phyloP scores from a whole-genome alignment of 495 filamentous ascomycete genomes.

The Penicillium samsonianum region DNA sequence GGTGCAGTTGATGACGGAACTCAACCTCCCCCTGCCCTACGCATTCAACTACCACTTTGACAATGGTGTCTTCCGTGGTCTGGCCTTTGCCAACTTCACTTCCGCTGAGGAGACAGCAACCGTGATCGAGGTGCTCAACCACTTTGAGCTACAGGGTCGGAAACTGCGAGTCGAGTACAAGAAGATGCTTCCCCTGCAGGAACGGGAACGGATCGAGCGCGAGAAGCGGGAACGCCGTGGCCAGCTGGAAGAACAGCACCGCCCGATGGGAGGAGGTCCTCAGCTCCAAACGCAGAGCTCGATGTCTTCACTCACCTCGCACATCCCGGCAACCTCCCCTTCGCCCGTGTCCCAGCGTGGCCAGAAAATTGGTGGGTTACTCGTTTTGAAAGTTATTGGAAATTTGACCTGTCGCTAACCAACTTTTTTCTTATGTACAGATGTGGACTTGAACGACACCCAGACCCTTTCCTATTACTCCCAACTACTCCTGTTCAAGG shows the following conservation, averaged over 20 bases:
- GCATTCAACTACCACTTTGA: conserved; percentile 99
- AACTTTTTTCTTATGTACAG: conserved; percentile 34
- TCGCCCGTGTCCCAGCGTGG: conserved; percentile 66
- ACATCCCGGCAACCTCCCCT: conserved; percentile 68
- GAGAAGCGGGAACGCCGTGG: conserved; percentile 97
- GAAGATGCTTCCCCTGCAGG: conserved; percentile 95
- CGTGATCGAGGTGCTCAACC: conserved; percentile 90
- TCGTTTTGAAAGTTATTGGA: neutral
- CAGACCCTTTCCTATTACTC: conserved; percentile 84
- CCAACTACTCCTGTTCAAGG: conserved; percentile 85
- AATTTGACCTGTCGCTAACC: conserved; percentile 30
- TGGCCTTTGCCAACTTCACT: conserved; percentile 98
- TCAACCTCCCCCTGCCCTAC: conserved; percentile 89
- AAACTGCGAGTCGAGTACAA: conserved; percentile 98
- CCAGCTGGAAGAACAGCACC: conserved; percentile 95
- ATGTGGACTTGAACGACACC: conserved; percentile 91
- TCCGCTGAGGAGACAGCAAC: conserved; percentile 87
- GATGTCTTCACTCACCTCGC: conserved; percentile 77
- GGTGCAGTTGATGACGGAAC: conserved; percentile 85
- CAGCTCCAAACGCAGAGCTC: conserved; percentile 81
- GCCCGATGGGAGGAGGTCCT: conserved; percentile 59
- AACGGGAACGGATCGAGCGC: conserved; percentile 92
- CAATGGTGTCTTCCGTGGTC: conserved; percentile 92
- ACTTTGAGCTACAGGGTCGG: conserved; percentile 90
- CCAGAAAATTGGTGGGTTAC: conserved; percentile 61